A percentile compares a stretch with the other conserved stretches of the same genome.
Conservation (phyloP, 164 flowering plant genomes). For the Vitis amurensis region DNA sequence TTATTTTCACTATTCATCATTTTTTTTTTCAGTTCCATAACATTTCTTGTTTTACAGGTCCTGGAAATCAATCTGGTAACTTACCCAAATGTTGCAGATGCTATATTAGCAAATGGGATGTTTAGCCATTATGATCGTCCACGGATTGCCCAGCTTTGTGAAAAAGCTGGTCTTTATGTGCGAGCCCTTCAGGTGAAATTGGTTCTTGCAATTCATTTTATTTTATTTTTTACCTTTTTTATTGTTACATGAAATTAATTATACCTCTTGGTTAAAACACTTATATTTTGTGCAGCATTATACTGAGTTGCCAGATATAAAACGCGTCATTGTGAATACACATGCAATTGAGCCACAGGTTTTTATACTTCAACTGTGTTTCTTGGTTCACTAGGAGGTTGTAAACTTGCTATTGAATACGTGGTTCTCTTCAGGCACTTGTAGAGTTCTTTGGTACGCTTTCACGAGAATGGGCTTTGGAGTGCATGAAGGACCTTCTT, state of each 20-base stretch:
- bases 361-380: conserved; percentile 2
- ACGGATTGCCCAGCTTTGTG: conserved; percentile 98
- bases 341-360: conserved; percentile 99
- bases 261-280: conserved; percentile 5
- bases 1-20: neutral
- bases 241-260: neutral
- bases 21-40: neutral
- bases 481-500: conserved; percentile 99
- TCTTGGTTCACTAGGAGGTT: neutral
- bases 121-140: conserved; percentile 99
- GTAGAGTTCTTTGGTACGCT: conserved; percentile 99
- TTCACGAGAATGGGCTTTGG: conserved; percentile 97
- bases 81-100: conserved; percentile 99
- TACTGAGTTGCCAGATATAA: conserved; percentile 88
- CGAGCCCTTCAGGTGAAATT: conserved; percentile 83
- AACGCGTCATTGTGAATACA: conserved; percentile 97
- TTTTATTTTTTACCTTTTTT: neutral
- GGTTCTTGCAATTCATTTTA: neutral
- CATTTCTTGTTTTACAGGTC: conserved; percentile 49
- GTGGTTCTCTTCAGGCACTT: conserved; percentile 62
- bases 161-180: conserved; percentile 90
- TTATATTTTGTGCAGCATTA: conserved; percentile 73
- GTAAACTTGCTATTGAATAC: conserved; percentile 17
- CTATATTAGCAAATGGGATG: conserved; percentile 99
- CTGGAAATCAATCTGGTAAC: conserved; percentile 97